Percentiles rank a stretch among this genome's conserved stretches.
phyloP scores from a whole-genome alignment of 768 basidiomycete genomes.

The Paxillus rubicundulus region DNA sequence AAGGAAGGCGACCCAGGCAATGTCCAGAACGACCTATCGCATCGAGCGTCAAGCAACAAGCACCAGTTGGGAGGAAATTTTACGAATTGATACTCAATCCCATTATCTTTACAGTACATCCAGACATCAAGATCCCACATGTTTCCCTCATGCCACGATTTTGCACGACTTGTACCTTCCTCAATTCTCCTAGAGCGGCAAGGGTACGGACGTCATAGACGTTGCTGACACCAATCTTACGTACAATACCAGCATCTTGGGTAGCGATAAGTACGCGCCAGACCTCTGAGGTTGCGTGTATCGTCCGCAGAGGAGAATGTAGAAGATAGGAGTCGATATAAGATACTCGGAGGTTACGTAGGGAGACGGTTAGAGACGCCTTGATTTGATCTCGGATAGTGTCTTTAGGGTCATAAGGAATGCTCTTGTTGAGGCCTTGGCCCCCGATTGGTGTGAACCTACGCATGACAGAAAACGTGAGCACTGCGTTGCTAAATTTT shows the following conservation, averaged over 20 bases:
- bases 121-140: conserved; percentile 68
- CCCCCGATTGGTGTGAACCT: conserved; percentile 76
- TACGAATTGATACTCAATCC: conserved; percentile 69
- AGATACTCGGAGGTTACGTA: conserved; percentile 64
- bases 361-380: conserved; percentile 60
- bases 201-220: conserved; percentile 63
- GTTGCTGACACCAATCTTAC: conserved; percentile 74
- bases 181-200: conserved; percentile 46
- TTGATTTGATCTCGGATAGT: conserved; percentile 57
- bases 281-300: conserved; percentile 62
- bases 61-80: neutral
- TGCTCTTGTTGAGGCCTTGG: conserved; percentile 65
- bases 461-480: conserved; percentile 1
- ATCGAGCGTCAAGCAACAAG: neutral
- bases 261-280: conserved; percentile 61
- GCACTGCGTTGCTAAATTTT: neutral
- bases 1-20: conserved; percentile 72
- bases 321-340: conserved; percentile 80
- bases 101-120: conserved; percentile 59
- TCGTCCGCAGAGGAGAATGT: conserved; percentile 67
- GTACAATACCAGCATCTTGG: conserved; percentile 63
- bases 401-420: conserved; percentile 66
- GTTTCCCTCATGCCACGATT: conserved; percentile 83
- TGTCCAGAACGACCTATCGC: conserved; percentile 80
- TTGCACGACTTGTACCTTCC: conserved; percentile 72